Evolutionary conservation across 495 filamentous ascomycete genomes (phyloP), one percentile per base, ranked within the genome.

Genomic region (Aspergillus sparsus): DNA sequence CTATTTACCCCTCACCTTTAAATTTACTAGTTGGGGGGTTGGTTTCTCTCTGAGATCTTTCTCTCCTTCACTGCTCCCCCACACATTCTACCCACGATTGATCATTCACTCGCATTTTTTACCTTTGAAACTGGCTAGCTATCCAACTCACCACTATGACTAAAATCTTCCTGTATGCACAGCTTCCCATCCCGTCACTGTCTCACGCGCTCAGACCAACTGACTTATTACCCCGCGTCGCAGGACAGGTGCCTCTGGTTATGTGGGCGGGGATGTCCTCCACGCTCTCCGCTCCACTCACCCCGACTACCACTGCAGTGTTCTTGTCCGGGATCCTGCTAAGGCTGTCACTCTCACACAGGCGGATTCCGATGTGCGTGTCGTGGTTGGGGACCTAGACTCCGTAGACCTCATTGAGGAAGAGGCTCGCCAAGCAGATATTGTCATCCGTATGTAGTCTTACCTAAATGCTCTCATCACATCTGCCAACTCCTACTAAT

Each of bases 201-300:
- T 41, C 6, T 11, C 15, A 46, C 6, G 15, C 15, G 21, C 47
- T 51, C 6, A 51, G 6, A 21, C 35, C 12, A 32, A 11, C 50
- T 27, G 21, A 27, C 21, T 1, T 27, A 27, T 27, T 27, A 1
- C 21, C 21, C 21, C 1, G 21, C 3, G 21, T 27, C 21, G 7
- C 37, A 82, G 81, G 27, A 80, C 75, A 15, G 83, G 85, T 46
- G 78, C 74, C 11, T 84, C 78, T 57, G 87, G 88, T 53, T 91
- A 89, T 66, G 85, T 90, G 61, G 88, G 86, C 39, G 87, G 89
- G 15, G 84, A 90, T 62, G 74, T 79, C 41, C 78, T 89, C 39
- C 80, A 83, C 55, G 72, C 70, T 7, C 68, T 90, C 9, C 65
- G 72, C 31, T 66, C 77, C 5, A 71, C 82, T 12, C 82, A 89